Evolutionary conservation across 2,329 filamentous ascomycete species (phyloP), one percentile per base, ranked within the genome.

Genomic region (Colletotrichum sp.): DNA sequence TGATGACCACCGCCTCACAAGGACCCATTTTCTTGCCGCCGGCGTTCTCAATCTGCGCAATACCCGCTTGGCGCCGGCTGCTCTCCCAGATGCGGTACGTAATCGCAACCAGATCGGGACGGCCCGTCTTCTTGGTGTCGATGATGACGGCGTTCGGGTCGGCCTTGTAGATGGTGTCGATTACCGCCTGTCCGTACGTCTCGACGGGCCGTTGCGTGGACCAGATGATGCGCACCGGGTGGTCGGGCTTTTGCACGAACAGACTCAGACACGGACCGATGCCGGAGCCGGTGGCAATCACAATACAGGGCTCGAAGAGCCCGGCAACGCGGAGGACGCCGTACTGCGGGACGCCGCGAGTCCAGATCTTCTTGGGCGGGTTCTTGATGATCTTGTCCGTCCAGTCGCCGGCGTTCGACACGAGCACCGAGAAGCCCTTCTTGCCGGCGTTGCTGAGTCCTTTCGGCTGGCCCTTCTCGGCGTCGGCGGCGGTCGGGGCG

Each of bases 351-450:
- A 93, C 87, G 12, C 94, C 93, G 60, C 93, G 91, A 7, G 93
- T 91, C 92, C 92, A 96, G 62, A 95, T 84, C 67, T 89, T 84
- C 1, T 85, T 88, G 2, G 93, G 93, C 3, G 91, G 91, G 64
- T 89, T 87, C 64, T 88, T 85, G 83, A 96, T 95, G 72, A 91
- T 89, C 36, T 88, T 86, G 28, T 86, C 86, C 1, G 94, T 96
- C 94, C 94, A 96, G 84, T 96, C 93, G 26, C 94, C 94, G 5
- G 93, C 93, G 78, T 93, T 93, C 70, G 93, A 95, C 32, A 96
- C 88, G 34, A 96, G 86, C 34, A 94, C 87, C 1, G 93, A 95
- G 84, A 93, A 95, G 16, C 91, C 92, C 69, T 86, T 86, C 49
- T 87, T 84, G 73, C 87, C 80, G 57, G 81, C 82, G 55, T 82